A percentile compares a stretch with the other conserved stretches of the same genome.
phyloP scores from a whole-genome alignment of 2,329 filamentous ascomycete genomes.

The Fusarium temperatum region DNA sequence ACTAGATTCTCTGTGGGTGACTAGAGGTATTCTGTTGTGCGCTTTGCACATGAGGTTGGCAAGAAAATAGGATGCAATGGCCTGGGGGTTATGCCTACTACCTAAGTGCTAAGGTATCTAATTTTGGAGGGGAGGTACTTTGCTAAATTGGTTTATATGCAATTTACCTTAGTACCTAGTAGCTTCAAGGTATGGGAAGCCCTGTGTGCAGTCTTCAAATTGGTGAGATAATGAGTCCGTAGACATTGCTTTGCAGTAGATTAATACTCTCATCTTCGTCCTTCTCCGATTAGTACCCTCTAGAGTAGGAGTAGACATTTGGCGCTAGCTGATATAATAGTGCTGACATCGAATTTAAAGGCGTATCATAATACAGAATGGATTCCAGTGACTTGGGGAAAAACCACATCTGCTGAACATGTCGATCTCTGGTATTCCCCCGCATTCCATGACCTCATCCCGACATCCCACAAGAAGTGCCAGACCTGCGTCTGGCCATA shows the following conservation, averaged over 20 bases:
- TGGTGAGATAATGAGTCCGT: background rate
- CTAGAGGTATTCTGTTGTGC: background rate
- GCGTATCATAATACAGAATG: background rate
- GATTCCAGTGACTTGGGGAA: conserved; percentile 1
- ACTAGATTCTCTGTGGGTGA: background rate
- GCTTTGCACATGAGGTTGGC: background rate
- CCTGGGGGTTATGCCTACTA: no score
- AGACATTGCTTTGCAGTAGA: background rate
- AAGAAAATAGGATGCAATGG: background rate
- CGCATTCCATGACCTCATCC: conserved; percentile 50
- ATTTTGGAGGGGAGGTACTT: no score
- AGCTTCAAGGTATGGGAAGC: background rate
- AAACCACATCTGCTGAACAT: conserved; percentile 11
- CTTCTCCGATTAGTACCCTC: background rate
- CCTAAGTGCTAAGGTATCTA: no score
- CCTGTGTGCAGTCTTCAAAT: background rate
- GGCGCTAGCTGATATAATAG: background rate
- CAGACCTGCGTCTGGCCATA: conserved; percentile 36
- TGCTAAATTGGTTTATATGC: background rate
- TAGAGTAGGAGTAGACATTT: background rate
- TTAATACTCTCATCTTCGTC: background rate
- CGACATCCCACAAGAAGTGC: conserved; percentile 37
- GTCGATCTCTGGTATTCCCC: conserved; percentile 41
- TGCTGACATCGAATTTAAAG: background rate
- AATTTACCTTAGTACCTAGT: background rate